A percentile compares a stretch with the other conserved stretches of the same genome.
phyloP scores from a whole-genome alignment of 2,329 filamentous ascomycete genomes.

The Leptographium lundbergii region DNA sequence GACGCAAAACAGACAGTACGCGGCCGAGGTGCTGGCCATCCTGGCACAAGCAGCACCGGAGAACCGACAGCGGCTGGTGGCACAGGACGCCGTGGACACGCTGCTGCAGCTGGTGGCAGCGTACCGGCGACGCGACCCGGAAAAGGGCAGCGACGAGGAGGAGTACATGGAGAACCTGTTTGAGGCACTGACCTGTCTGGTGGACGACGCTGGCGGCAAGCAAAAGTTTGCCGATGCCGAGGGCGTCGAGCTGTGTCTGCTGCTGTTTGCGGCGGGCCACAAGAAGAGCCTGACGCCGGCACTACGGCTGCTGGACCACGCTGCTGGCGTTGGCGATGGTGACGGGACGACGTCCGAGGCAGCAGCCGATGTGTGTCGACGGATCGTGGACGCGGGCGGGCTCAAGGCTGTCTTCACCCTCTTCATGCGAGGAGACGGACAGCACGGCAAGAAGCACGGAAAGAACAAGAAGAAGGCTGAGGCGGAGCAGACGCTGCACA shows the following conservation, averaged over 20 bases:
- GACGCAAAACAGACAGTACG: constrained; percentile 88
- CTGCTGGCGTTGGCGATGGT: constrained; percentile 33
- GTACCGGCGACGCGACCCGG: constrained; percentile 77
- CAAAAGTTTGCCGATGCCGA: constrained; percentile 75
- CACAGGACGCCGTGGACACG: constrained; percentile 60
- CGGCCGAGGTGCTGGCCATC: constrained; percentile 83
- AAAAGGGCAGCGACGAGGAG: constrained; percentile 77
- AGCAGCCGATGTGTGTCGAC: constrained; percentile 50
- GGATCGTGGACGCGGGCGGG: constrained; percentile 69
- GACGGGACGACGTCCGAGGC: constrained; percentile 22
- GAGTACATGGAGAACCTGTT: constrained; percentile 94
- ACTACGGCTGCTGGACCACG: constrained; percentile 75
- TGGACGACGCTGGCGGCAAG: constrained; percentile 61
- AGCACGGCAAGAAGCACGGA: not conserved
- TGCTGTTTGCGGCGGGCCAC: constrained; percentile 57
- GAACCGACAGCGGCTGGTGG: constrained; percentile 51
- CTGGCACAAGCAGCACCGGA: constrained; percentile 61
- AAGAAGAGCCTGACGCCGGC: constrained; percentile 56
- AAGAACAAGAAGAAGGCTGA: not conserved
- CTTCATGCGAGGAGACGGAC: constrained; percentile 62
- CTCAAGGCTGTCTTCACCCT: constrained; percentile 75
- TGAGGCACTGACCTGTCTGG: constrained; percentile 69
- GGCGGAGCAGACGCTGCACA: constrained; percentile 22
- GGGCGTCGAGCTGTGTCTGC: constrained; percentile 78
- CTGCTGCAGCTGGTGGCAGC: constrained; percentile 72